A percentile compares a stretch with the other conserved stretches of the same genome.
phyloP scores from a whole-genome alignment of 768 basidiomycete genomes.

The Boletellus emodensis region DNA sequence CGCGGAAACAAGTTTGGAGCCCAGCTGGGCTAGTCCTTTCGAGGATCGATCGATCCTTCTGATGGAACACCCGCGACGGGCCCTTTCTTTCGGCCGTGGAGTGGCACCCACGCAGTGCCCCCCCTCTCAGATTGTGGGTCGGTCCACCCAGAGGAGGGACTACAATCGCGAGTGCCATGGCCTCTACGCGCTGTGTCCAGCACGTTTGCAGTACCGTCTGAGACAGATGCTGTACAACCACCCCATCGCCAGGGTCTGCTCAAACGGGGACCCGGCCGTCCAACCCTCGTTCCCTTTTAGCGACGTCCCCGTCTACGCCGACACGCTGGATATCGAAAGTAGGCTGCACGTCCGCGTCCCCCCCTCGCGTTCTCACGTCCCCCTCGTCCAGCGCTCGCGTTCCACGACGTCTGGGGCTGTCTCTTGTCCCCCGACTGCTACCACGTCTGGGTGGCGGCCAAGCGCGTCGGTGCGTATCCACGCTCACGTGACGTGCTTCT shows the following conservation, averaged over 20 bases:
- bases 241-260: not conserved
- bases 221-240: slow-evolving; percentile 27
- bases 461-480: slow-evolving; percentile 18
- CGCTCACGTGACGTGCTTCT: not conserved
- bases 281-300: slow-evolving; percentile 28
- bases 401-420: slow-evolving; percentile 32
- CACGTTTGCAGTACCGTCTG: slow-evolving; percentile 28
- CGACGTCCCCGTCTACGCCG: slow-evolving; percentile 29
- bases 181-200: slow-evolving; percentile 23
- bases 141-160: no score
- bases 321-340: slow-evolving; percentile 45
- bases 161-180: no score
- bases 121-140: no score
- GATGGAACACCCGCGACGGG: slow-evolving; percentile 24
- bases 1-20: slow-evolving; percentile 6
- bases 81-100: no score
- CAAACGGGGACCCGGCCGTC: slow-evolving; percentile 5
- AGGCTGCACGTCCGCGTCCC: slow-evolving; percentile 13
- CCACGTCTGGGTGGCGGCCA: slow-evolving; percentile 34
- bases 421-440: slow-evolving; percentile 34
- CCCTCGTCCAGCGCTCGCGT: slow-evolving; percentile 27
- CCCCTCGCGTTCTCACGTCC: not conserved
- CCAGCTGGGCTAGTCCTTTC: slow-evolving; percentile 15
- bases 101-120: no score
- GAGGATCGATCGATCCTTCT: slow-evolving; percentile 29